Evolutionary conservation across 2,329 filamentous ascomycete genomes (phyloP).

Genomic region (Aspergillus chevalieri): DNA sequence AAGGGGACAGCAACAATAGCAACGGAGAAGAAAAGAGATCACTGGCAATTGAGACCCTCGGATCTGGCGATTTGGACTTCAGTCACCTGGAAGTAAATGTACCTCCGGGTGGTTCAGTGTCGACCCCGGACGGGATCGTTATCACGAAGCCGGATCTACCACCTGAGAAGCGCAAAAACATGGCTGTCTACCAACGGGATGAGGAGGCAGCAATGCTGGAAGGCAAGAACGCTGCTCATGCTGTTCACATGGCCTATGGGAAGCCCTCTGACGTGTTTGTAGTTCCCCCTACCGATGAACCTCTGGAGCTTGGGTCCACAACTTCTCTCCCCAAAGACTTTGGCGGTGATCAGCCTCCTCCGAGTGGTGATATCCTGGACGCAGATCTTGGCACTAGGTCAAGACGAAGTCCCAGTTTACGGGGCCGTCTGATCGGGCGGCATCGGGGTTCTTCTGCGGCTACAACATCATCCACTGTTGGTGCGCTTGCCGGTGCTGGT

Average conservation of each 20-base stretch:
- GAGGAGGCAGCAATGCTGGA: slow-evolving; percentile 52
- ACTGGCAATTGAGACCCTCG: slow-evolving; percentile 79
- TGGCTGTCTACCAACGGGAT: slow-evolving; percentile 37
- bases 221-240: slow-evolving; percentile 53
- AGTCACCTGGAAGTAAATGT: slow-evolving; percentile 72
- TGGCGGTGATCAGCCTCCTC: slow-evolving; percentile 59
- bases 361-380: slow-evolving; percentile 59
- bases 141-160: slow-evolving; percentile 30
- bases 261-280: slow-evolving; percentile 34
- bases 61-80: slow-evolving; percentile 79
- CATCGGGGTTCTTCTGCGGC: slow-evolving; percentile 78
- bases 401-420: slow-evolving; percentile 61
- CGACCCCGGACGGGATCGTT: slow-evolving; percentile 33
- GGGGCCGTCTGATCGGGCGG: slow-evolving; percentile 58
- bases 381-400: slow-evolving; percentile 51
- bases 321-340: slow-evolving; percentile 24
- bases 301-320: slow-evolving; percentile 23
- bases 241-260: slow-evolving; percentile 56
- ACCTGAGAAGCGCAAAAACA: slow-evolving; percentile 30
- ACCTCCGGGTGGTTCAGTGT: slow-evolving; percentile 27
- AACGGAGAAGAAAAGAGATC: slow-evolving; percentile 53
- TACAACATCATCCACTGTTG: slow-evolving; percentile 63
- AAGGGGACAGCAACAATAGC: slow-evolving; percentile 12
- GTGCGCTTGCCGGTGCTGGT: slow-evolving; percentile 61
- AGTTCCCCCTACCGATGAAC: slow-evolving; percentile 36